Percentiles rank a stretch among this genome's conserved stretches.
Evolutionary conservation across 1,284 basidiomycete genomes (phyloP).

Genomic region (Pascua guehoae): DNA sequence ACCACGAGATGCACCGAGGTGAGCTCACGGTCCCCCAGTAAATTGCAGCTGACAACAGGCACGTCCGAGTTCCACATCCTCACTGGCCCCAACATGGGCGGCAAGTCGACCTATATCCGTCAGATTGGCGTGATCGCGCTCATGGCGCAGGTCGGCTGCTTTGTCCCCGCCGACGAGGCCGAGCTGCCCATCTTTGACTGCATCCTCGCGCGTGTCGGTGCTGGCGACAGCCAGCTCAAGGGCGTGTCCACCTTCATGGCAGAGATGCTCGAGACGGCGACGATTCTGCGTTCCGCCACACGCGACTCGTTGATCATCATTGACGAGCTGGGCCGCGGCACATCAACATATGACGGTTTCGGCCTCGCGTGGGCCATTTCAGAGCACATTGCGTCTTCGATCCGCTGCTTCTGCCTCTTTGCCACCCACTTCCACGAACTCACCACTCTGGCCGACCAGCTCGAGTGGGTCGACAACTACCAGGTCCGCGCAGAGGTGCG

Average conservation of each 20-base stretch:
- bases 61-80: conserved; percentile 52
- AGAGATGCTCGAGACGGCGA: conserved; percentile 91
- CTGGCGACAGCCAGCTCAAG: conserved; percentile 95
- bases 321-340: conserved; percentile 96
- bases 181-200: conserved; percentile 91
- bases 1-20: conserved; percentile 48
- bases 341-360: conserved; percentile 97
- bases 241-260: conserved; percentile 99
- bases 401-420: conserved; percentile 90
- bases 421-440: conserved; percentile 99
- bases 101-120: conserved; percentile 89
- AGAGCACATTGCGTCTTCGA: conserved; percentile 91
- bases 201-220: conserved; percentile 91
- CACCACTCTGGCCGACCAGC: conserved; percentile 81
- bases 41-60: conserved; percentile 22
- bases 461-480: conserved; percentile 84
- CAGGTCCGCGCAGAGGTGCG: conserved; percentile 94
- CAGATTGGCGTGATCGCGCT: conserved; percentile 88
- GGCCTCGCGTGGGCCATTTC: conserved; percentile 98
- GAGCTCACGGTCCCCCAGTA: conserved; percentile 22
- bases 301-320: conserved; percentile 95
- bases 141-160: conserved; percentile 93
- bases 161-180: conserved; percentile 85
- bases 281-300: conserved; percentile 89
- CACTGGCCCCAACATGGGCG: conserved; percentile 92